Percentiles rank a stretch among this genome's conserved stretches.
Conservation (phyloP, 2,329 filamentous ascomycete species). For the Alternaria sp. region DNA sequence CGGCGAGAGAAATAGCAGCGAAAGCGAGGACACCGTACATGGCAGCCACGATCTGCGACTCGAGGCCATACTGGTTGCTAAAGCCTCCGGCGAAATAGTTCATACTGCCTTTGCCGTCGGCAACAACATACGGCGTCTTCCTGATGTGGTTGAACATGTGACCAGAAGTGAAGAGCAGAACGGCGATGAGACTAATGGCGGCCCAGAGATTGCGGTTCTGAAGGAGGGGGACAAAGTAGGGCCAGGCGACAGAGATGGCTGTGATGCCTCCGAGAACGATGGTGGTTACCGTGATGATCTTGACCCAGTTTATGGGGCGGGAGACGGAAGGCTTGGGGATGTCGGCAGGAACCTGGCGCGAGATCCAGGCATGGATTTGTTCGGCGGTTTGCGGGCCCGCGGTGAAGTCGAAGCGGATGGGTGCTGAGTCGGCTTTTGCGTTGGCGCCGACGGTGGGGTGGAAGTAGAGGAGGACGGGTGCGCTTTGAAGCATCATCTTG, state of each 20-base stretch:
- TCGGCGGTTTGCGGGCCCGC: slow-evolving; percentile 78
- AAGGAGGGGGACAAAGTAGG: slow-evolving; percentile 80
- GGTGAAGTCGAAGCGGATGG: slow-evolving; percentile 84
- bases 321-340: slow-evolving; percentile 76
- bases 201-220: slow-evolving; percentile 96
- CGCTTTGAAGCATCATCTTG: slow-evolving; percentile 91
- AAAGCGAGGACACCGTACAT: slow-evolving; percentile 87
- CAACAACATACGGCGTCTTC: slow-evolving; percentile 89
- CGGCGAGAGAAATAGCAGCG: slow-evolving; percentile 84
- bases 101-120: slow-evolving; percentile 84
- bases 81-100: slow-evolving; percentile 92
- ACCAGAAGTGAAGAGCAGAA: slow-evolving; percentile 92
- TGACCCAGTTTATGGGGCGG: slow-evolving; percentile 87
- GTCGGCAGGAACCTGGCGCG: slow-evolving; percentile 74
- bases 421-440: slow-evolving; percentile 73
- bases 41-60: slow-evolving; percentile 93
- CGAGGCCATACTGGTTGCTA: slow-evolving; percentile 90
- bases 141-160: slow-evolving; percentile 99
- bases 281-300: slow-evolving; percentile 72
- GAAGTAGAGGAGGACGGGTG: slow-evolving; percentile 88
- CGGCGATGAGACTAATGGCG: slow-evolving; percentile 83
- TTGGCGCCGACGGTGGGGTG: slow-evolving; percentile 83
- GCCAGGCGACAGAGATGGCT: slow-evolving; percentile 73
- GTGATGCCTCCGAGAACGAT: slow-evolving; percentile 75
- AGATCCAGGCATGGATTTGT: slow-evolving; percentile 78